phyloP scores from a whole-genome alignment of 2,329 filamentous ascomycete genomes.

The Fusarium udum region DNA sequence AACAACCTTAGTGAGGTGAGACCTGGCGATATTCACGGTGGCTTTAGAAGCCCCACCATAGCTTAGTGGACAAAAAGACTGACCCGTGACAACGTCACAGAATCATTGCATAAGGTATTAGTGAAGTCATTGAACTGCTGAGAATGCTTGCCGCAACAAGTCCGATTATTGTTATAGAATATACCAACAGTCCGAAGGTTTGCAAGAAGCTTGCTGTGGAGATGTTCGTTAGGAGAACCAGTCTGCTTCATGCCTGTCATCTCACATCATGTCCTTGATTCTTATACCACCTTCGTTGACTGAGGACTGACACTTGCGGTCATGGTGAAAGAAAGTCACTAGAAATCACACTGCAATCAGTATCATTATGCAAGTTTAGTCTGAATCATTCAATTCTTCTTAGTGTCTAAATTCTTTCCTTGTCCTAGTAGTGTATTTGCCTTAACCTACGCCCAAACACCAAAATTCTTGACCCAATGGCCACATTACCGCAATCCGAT shows the following conservation, averaged over 20 bases:
- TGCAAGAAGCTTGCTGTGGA: background rate
- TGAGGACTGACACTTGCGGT: background rate
- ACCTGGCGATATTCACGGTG: slow-evolving; percentile 11
- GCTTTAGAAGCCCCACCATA: slow-evolving; percentile 5
- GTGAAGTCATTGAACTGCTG: background rate
- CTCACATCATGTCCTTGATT: too few species aligned
- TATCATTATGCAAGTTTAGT: background rate
- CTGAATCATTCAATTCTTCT: background rate
- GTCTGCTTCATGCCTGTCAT: background rate
- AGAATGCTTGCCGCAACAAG: background rate
- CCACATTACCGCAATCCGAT: background rate
- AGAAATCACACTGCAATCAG: background rate
- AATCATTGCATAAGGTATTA: background rate
- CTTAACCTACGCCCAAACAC: slow-evolving; percentile 10
- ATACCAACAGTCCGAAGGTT: background rate
- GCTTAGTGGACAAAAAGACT: background rate
- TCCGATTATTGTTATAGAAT: too few species aligned
- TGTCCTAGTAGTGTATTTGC: background rate
- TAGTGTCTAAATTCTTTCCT: background rate
- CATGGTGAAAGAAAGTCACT: too few species aligned
- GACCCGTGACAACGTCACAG: background rate
- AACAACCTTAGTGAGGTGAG: slow-evolving; percentile 1
- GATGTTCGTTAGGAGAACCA: background rate
- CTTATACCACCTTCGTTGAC: background rate
- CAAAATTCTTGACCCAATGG: background rate